A percentile compares a stretch with the other conserved stretches of the same genome.
These are phyloP conservation scores for Globisporangium rhizosaccharum DNA, from an alignment of 352 stramenopile genomes.

Conservation along the genomic window DNA sequence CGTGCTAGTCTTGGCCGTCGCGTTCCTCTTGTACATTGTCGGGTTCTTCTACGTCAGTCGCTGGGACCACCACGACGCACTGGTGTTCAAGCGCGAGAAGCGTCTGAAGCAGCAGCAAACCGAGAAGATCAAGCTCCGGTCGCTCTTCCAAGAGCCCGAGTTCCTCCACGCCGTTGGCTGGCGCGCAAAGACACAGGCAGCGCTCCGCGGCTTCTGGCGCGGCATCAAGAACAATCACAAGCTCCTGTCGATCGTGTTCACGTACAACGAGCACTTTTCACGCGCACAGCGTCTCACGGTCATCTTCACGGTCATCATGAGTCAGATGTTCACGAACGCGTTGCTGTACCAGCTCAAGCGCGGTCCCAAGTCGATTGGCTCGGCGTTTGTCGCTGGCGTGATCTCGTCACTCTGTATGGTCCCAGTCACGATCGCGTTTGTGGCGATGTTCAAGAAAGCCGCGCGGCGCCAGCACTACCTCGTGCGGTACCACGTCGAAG, in stretches of 20 bases:
- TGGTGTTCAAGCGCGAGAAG: conserved; percentile 29
- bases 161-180: conserved; percentile 44
- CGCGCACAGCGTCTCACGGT: conserved; percentile 57
- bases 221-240: conserved; percentile 67
- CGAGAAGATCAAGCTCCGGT: conserved; percentile 49
- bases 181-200: conserved; percentile 34
- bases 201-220: conserved; percentile 32
- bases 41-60: conserved; percentile 54
- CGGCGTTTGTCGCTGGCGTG: conserved; percentile 45
- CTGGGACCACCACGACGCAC: conserved; percentile 46
- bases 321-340: conserved; percentile 69
- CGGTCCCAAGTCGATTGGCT: conserved; percentile 37
- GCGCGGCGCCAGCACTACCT: conserved; percentile 51
- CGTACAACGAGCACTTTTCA: conserved; percentile 68
- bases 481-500: conserved; percentile 60
- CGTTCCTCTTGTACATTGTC: conserved; percentile 51
- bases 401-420: conserved; percentile 65
- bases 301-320: conserved; percentile 66
- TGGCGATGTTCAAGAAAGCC: conserved; percentile 73
- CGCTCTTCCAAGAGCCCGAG: conserved; percentile 59
- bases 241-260: conserved; percentile 61
- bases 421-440: conserved; percentile 51
- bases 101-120: conserved; percentile 28
- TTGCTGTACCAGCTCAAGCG: conserved; percentile 52
- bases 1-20: conserved; percentile 39